Evolutionary conservation across 179 eudicot species (phyloP), one percentile per base, ranked within the genome.

Genomic region (Beta macrorhiza): DNA sequence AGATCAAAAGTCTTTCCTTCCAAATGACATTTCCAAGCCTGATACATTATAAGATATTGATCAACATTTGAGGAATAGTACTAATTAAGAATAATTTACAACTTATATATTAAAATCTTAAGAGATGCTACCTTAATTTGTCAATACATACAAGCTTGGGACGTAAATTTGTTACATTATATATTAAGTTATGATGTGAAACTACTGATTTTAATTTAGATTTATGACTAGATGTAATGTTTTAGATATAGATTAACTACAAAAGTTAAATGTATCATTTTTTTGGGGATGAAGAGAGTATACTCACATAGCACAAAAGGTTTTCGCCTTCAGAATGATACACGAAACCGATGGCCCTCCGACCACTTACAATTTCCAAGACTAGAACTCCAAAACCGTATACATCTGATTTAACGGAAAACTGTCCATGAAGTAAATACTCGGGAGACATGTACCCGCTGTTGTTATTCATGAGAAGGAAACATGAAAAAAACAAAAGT

Each of bases 401-500:
- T 29, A 85, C 85, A 57, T 82, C 87, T 45, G 87, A 82, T 71
- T 85, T 82, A 19, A 61, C 61, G 16, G 85, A 82, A 70, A 68
- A 82, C 49, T 85, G 83, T n/a, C 87, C 87, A 1, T 82, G 83
- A n/a, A 82, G 37, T 62, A 85, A 62, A 20, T 85, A 85, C 51
- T 85, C 87, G 0, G 87, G 85, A 53, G 87, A 70, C 85, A 85
- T 85, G 78, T 85, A 85, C 10, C 85, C 87, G 13, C 87, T 85
- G 84, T 4, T 85, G 84, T 4, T 58, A 45, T 42, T 32, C 53
- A 42, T 52, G 13, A 57, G 7, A 25, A 32, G 15, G 9, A n/a
- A 74, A 17, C 0, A 47, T 29, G 11, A 10, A 29, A 57, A 19
- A 14, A 73, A 20, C 0, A 1, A 6, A 1, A 4, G 45, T 49